Evolutionary conservation across 352 stramenopile species (phyloP).

Genomic region (Albugo candida): DNA sequence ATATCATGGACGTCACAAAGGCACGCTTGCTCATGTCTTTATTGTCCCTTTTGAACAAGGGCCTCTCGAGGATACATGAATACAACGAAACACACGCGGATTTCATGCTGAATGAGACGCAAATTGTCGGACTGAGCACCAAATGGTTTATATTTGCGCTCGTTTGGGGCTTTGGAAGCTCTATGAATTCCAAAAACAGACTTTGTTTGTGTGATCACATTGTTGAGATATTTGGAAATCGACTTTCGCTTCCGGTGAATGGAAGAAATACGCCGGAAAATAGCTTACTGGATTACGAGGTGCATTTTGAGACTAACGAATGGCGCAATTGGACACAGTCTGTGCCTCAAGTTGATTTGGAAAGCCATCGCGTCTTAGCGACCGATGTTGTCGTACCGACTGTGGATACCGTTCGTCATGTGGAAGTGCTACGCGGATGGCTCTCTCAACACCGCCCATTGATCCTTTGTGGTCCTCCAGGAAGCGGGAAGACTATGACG

Average conservation of each 20-base stretch:
- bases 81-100: constrained; percentile 98
- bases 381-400: constrained; percentile 99
- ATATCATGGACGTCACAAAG: constrained; percentile 94
- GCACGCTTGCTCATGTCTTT: constrained; percentile 92
- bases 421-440: constrained; percentile 95
- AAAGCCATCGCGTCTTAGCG: constrained; percentile 90
- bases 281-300: constrained; percentile 90
- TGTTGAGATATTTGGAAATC: constrained; percentile 73
- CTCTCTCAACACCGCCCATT: constrained; percentile 91
- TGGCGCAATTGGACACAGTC: constrained; percentile 91
- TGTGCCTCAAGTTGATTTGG: constrained; percentile 95
- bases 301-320: constrained; percentile 93
- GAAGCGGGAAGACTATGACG: constrained; percentile 99
- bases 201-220: constrained; percentile 82
- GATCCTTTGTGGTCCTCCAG: constrained; percentile 95
- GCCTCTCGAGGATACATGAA: constrained; percentile 88
- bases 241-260: constrained; percentile 73
- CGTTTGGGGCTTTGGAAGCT: constrained; percentile 97
- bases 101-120: constrained; percentile 93
- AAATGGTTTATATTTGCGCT: constrained; percentile 97
- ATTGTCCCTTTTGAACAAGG: constrained; percentile 88
- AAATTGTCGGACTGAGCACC: constrained; percentile 89
- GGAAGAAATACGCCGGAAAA: constrained; percentile 35
- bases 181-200: constrained; percentile 85
- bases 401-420: constrained; percentile 97